These are phyloP conservation scores for Aspergillus kassunensis DNA, from an alignment of 495 filamentous ascomycete species.

Conservation along the genomic window DNA sequence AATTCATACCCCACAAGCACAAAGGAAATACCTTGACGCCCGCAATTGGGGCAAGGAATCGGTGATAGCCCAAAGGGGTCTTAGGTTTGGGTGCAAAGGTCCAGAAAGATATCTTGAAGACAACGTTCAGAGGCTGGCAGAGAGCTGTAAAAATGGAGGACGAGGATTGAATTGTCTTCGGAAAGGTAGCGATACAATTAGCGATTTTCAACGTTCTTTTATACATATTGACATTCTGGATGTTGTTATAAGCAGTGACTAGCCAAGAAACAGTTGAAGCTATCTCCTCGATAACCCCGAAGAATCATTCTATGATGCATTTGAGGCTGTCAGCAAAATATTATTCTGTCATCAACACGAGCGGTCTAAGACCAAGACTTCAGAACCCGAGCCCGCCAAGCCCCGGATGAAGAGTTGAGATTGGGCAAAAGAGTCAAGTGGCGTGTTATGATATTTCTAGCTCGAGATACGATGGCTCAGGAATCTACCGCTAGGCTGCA, in stretches of 20 bases:
- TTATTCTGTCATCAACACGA: slow-evolving; percentile 7
- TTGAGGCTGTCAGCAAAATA: neutral
- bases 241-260: neutral
- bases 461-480: neutral
- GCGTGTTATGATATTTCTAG: neutral
- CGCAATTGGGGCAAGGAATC: slow-evolving; percentile 10
- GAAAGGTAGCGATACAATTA: neutral
- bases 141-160: neutral
- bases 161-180: neutral
- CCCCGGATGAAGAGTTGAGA: neutral
- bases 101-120: slow-evolving; percentile 10
- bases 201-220: neutral
- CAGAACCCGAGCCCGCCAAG: neutral
- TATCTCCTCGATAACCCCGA: neutral
- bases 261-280: neutral
- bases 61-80: slow-evolving; percentile 11
- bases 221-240: neutral
- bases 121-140: neutral
- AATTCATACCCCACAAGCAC: slow-evolving; percentile 13
- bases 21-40: slow-evolving; percentile 13
- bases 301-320: neutral
- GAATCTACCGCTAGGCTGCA: neutral
- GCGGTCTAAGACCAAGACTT: neutral
- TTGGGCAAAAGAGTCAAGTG: neutral
- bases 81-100: slow-evolving; percentile 12